Conservation (phyloP, 2,329 filamentous ascomycete species). For the Penicillium sp. region DNA sequence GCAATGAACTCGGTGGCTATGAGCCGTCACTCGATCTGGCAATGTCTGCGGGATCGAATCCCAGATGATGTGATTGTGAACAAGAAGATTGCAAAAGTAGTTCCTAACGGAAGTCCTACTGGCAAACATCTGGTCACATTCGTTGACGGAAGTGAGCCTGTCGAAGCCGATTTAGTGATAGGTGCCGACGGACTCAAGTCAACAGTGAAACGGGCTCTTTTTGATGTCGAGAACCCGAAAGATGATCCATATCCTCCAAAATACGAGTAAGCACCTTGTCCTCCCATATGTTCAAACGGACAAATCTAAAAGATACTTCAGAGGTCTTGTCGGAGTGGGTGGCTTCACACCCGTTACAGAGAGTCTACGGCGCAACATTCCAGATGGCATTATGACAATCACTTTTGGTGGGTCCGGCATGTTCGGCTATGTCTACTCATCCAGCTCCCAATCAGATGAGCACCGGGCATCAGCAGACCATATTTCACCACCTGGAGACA, state of each 20-base stretch:
- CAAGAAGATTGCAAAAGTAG: conserved; percentile 32
- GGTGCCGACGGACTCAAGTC: conserved; percentile 46
- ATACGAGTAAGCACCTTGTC: conserved; percentile 37
- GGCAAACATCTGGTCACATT: conserved; percentile 34
- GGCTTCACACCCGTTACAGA: conserved; percentile 42
- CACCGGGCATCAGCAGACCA: conserved; percentile 27
- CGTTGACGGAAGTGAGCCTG: conserved; percentile 31
- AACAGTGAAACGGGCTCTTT: conserved; percentile 37
- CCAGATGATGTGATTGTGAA: conserved; percentile 35
- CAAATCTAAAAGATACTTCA: conserved; percentile 9
- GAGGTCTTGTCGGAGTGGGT: conserved; percentile 48
- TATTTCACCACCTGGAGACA: conserved; percentile 30
- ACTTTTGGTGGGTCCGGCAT: conserved; percentile 52
- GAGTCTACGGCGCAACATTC: conserved; percentile 28
- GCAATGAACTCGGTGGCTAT: conserved; percentile 35
- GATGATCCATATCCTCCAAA: conserved; percentile 39
- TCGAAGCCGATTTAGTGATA: conserved; percentile 44
- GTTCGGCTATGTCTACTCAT: conserved; percentile 49
- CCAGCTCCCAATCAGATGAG: conserved; percentile 19
- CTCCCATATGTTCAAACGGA: neutral
- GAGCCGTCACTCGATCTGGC: conserved; percentile 43
- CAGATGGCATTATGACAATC: conserved; percentile 43
- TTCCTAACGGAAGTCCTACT: conserved; percentile 18
- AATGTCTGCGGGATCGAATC: conserved; percentile 36
- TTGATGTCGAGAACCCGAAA: conserved; percentile 26